Evolutionary conservation across 495 filamentous ascomycete genomes (phyloP).

Genomic region (Cairneyella variabilis): DNA sequence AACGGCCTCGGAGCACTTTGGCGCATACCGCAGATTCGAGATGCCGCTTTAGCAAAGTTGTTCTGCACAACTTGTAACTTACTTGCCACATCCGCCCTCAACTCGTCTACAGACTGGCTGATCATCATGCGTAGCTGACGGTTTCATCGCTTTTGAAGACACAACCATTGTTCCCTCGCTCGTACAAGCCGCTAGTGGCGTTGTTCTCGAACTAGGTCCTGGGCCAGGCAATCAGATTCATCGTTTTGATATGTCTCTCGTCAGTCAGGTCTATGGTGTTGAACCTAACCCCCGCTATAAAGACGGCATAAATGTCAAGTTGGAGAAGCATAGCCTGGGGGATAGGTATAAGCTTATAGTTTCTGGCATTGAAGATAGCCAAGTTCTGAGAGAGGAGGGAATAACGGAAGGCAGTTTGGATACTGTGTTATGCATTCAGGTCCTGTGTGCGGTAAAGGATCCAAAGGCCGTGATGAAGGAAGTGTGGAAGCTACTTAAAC

Average conservation of each 20-base stretch:
- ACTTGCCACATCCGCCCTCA: not conserved
- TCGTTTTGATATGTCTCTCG: slow-evolving; percentile 31
- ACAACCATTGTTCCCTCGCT: slow-evolving; percentile 40
- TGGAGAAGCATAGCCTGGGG: slow-evolving; percentile 26
- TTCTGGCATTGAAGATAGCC: slow-evolving; percentile 36
- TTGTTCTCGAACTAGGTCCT: slow-evolving; percentile 46
- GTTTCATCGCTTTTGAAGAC: slow-evolving; percentile 37
- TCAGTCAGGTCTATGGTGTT: slow-evolving; percentile 39
- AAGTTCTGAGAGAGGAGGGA: slow-evolving; percentile 31
- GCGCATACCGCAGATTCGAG: slow-evolving; percentile 6
- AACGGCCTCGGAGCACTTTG: slow-evolving; percentile 7
- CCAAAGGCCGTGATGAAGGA: slow-evolving; percentile 44
- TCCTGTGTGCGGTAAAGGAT: slow-evolving; percentile 48
- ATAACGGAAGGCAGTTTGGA: slow-evolving; percentile 41
- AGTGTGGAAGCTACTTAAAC: slow-evolving; percentile 33
- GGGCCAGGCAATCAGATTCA: slow-evolving; percentile 44
- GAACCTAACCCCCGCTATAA: slow-evolving; percentile 37
- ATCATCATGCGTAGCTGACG: slow-evolving; percentile 8
- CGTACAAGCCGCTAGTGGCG: slow-evolving; percentile 33
- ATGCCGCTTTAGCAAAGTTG: slow-evolving; percentile 11
- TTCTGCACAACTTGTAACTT: slow-evolving; percentile 8
- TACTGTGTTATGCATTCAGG: slow-evolving; percentile 47
- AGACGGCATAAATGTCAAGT: slow-evolving; percentile 22
- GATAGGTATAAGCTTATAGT: slow-evolving; percentile 38
- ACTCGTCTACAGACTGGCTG: not conserved